A percentile compares a stretch with the other conserved stretches of the same genome.
phyloP scores from a whole-genome alignment of 768 basidiomycete genomes.

The Hydnum rufescens region DNA sequence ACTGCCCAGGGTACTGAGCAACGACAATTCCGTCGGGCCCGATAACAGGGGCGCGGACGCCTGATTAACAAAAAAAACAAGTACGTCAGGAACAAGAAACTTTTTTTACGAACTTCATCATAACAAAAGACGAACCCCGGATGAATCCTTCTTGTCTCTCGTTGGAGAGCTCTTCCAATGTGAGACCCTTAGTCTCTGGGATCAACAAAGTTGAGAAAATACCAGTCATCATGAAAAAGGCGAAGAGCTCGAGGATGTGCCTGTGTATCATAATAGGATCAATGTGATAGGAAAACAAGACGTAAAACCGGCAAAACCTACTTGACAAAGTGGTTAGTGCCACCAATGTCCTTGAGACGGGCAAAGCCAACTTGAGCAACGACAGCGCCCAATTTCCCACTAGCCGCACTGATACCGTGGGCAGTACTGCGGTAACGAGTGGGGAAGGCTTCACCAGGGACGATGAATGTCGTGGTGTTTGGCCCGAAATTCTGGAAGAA shows the following conservation, averaged over 20 bases:
- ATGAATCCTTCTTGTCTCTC: constrained; percentile 14
- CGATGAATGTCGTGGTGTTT: constrained; percentile 12
- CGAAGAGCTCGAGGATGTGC: constrained; percentile 59
- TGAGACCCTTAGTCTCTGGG: constrained; percentile 43
- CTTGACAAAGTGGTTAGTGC: constrained; percentile 30
- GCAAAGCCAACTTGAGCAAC: constrained; percentile 14
- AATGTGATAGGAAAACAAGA: constrained; percentile 19
- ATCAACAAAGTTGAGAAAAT: constrained; percentile 62
- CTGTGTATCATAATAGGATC: too few species aligned
- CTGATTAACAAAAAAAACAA: too few species aligned
- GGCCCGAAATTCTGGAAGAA: constrained; percentile 16
- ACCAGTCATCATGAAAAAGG: constrained; percentile 73
- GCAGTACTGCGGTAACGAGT: constrained; percentile 13
- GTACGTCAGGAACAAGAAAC: too few species aligned
- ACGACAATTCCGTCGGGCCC: too few species aligned
- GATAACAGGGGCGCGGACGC: too few species aligned
- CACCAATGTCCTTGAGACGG: constrained; percentile 43
- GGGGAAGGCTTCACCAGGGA: constrained; percentile 16
- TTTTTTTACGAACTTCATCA: too few species aligned
- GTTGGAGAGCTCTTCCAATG: constrained; percentile 16
- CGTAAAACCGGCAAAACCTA: too few species aligned
- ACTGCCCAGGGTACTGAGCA: too few species aligned
- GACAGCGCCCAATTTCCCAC: constrained; percentile 14
- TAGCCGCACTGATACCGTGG: constrained; percentile 13
- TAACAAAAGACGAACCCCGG: too few species aligned